phyloP scores from a whole-genome alignment of 257 asterid species.

The Solanum virginianum region DNA sequence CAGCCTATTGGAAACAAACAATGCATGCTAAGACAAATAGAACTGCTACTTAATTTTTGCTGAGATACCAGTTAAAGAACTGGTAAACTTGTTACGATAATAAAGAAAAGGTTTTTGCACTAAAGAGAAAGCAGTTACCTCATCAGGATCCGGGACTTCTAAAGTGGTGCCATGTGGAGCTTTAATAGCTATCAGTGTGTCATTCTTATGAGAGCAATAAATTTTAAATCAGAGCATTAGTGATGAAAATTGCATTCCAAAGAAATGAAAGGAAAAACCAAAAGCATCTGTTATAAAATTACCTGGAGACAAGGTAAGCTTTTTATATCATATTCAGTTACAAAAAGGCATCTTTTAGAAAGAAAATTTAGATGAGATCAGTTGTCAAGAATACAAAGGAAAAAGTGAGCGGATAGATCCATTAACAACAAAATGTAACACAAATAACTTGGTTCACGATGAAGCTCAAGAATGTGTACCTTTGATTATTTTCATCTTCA shows the following conservation, averaged over 20 bases:
- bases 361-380: background rate
- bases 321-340: conserved; percentile 85
- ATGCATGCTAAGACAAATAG: background rate
- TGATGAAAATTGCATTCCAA: background rate
- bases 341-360: conserved; percentile 64
- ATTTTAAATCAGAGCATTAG: background rate
- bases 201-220: conserved; percentile 38
- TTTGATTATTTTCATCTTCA: conserved; percentile 32
- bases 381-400: background rate
- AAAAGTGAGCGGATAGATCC: background rate
- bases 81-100: background rate
- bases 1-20: conserved; percentile 40
- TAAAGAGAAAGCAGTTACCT: conserved; percentile 32
- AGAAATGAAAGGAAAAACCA: background rate
- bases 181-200: conserved; percentile 84
- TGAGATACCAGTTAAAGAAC: background rate
- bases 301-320: conserved; percentile 87
- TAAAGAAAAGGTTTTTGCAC: background rate
- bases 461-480: conserved; percentile 10
- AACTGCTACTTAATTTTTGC: background rate
- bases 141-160: conserved; percentile 95
- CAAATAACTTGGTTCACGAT: background rate
- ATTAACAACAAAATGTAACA: background rate
- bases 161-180: conserved; percentile 96
- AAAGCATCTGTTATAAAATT: background rate